Base-by-base conservation (phyloP, 2,329 filamentous ascomycete species). In the Microdochium paspali region DNA sequence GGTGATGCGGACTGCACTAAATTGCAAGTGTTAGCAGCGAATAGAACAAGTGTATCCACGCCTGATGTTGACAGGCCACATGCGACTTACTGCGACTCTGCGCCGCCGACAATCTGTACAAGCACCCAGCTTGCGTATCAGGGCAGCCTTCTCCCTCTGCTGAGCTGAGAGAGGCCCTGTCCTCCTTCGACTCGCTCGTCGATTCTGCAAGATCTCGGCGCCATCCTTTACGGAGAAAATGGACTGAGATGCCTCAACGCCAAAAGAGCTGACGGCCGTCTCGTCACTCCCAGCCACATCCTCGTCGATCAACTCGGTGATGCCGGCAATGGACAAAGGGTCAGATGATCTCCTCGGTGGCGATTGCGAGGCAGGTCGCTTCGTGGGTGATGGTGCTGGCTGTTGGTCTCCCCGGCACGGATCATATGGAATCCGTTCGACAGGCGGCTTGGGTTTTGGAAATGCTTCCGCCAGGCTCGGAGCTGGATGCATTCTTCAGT, bases 121-220 rank as follows among this genome's bases (percentile, higher is more conserved):
- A 44, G 77, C 77, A 49, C 77, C 77, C 46, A 80, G 64, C 60
- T 80, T 80, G 55, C 77, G 66, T 51, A 81, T 80, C 49, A 81
- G 60, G 43, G 77, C 77, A 44, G 77, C 77, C 59, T 76, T 76
- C 54, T 80, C 75, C 59, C 77, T 71, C 56, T 79, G 78, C 51
- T 75, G 68, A 47, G 76, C 71, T 26, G 76, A 79, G 52, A 81
- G 66, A 51, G 77, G 77, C 39, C 77, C 77, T 51, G 77, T 80
- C 48, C 77, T 73, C 61, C 77, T 72, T 57, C 77, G 73, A 58
- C 73, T 80, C 52, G 75, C 67, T 56, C 76, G 73, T 55, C 74
- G 73, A 58, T 66, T 70, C 58, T 72, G 70, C 65, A 69, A 69
- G 59, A 74, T 64, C 61, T 77, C 74, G 61, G 69, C 66, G 51